Base-by-base conservation (phyloP, 2,329 filamentous ascomycete species). In the Trichoderma simmonsii region DNA sequence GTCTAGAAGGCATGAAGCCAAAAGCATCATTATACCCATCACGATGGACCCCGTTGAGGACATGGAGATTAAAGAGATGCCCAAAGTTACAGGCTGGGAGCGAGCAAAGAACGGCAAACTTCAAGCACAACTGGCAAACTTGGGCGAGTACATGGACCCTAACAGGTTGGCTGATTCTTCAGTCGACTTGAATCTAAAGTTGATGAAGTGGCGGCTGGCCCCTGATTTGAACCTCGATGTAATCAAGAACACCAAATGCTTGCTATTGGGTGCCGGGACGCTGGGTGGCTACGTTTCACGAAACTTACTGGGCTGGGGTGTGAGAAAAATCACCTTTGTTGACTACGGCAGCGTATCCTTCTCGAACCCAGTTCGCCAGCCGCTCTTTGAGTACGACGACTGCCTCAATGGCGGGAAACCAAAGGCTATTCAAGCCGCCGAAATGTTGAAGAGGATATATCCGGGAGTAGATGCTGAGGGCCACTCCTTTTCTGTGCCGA, bases 171-270 rank as follows among this genome's bases (percentile, higher is more conserved):
- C 96, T 26, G 95, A 98, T 79, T 94, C 97, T 80, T 94, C 95
- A 0, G 95, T 98, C 11, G 96, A 99, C 78, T 87, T 99, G 72
- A 99, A 99, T 78, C 86, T 98, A 73, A 98, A 98, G 82, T 87
- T 99, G 72, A 99, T 99, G 91, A 99, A 98, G 83, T 99, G 96
- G 96, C 91, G 96, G 51, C 94, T 99, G 77, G 93, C 94, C 8
- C 96, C 96, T 0, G 91, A 91, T 65, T 87, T 99, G 54, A 88
- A 98, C 79, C 88, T 99, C 11, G 94, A 98, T 34, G 88, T 89
- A 34, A 95, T 98, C 79, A 98, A 97, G 79, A 88, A 91, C 71
- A 95, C 94, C 4, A 97, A 91, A 78, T 99, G 96, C 79, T 87
- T 99, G 18, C 85, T 99, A 3, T 89, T 99, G 1, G 96, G 96